Conservation (phyloP, 139 green algal genomes). For the Volvox africanus region DNA sequence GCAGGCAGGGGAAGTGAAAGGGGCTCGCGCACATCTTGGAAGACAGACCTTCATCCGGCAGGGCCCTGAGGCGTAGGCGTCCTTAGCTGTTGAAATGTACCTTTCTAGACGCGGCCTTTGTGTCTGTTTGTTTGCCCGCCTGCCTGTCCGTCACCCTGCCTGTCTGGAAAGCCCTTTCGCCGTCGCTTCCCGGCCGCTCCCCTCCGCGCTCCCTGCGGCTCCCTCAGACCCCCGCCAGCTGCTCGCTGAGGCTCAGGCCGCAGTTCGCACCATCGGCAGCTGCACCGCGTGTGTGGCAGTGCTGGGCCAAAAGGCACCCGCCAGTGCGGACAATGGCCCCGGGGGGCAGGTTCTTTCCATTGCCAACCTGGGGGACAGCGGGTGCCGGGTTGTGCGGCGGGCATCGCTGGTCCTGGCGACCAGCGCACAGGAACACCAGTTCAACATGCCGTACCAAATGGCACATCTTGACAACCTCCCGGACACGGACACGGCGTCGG, state of each 20-base stretch:
- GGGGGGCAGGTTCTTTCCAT: constrained; percentile 52
- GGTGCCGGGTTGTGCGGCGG: constrained; percentile 76
- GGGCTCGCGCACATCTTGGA: too few relatives aligned
- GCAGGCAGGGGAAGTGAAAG: too few relatives aligned
- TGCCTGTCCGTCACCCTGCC: too few relatives aligned
- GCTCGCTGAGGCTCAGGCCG: constrained; percentile 58
- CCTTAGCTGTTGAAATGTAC: too few relatives aligned
- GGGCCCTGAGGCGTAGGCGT: too few relatives aligned
- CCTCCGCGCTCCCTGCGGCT: background rate
- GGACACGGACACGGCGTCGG: constrained; percentile 60
- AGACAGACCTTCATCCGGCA: too few relatives aligned
- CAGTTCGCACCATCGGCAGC: constrained; percentile 55
- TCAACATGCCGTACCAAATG: constrained; percentile 96
- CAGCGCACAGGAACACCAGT: constrained; percentile 89
- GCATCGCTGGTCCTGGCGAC: constrained; percentile 73
- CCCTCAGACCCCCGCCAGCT: constrained; percentile 40
- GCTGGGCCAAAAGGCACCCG: constrained; percentile 24
- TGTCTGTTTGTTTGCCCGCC: too few relatives aligned
- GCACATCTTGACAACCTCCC: constrained; percentile 56
- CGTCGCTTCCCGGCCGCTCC: too few relatives aligned
- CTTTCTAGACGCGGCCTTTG: too few relatives aligned
- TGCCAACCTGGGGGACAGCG: constrained; percentile 84
- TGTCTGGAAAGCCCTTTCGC: background rate
- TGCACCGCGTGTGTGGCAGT: constrained; percentile 64
- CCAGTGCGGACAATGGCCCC: background rate